These are phyloP conservation scores for Boletellus deceptivus DNA, from an alignment of 1,284 basidiomycete genomes.

Conservation along the genomic window DNA sequence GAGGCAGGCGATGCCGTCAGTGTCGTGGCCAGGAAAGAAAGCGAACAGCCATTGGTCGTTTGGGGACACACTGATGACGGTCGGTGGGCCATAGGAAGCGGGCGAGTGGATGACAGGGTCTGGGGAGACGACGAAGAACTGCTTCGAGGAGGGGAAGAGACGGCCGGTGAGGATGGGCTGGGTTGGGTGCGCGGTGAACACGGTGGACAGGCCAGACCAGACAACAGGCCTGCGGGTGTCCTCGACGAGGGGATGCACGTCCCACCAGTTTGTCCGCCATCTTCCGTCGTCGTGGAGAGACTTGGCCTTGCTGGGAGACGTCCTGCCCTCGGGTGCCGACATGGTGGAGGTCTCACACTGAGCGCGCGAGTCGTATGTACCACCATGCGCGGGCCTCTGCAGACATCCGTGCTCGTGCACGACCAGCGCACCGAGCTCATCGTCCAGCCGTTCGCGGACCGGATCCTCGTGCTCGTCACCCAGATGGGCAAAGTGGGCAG, in stretches of 20 bases:
- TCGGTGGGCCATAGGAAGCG: slow-evolving; percentile 57
- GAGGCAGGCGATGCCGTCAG: slow-evolving; percentile 59
- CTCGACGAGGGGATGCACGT: slow-evolving; percentile 60
- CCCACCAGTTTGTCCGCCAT: slow-evolving; percentile 73
- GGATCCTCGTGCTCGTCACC: slow-evolving; percentile 78
- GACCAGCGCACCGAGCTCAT: slow-evolving; percentile 71
- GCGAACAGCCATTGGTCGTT: slow-evolving; percentile 67
- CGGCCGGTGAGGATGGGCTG: slow-evolving; percentile 59
- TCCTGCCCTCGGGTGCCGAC: slow-evolving; percentile 28
- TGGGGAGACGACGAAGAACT: slow-evolving; percentile 58
- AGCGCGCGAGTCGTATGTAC: neutral
- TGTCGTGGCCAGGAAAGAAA: slow-evolving; percentile 60
- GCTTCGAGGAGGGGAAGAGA: slow-evolving; percentile 65
- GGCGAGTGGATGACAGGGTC: slow-evolving; percentile 44
- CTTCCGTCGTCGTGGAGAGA: slow-evolving; percentile 43
- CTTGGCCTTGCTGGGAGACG: slow-evolving; percentile 56
- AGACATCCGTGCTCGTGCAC: slow-evolving; percentile 47
- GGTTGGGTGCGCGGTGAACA: slow-evolving; percentile 63
- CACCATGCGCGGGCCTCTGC: slow-evolving; percentile 28
- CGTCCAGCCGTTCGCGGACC: slow-evolving; percentile 76
- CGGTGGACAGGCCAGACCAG: slow-evolving; percentile 66
- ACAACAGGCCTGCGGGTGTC: slow-evolving; percentile 59
- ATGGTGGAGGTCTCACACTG: slow-evolving; percentile 5
- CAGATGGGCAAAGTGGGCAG: slow-evolving; percentile 87
- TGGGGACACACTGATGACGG: slow-evolving; percentile 57